Percentiles rank a stretch among this genome's conserved stretches.
These are phyloP conservation scores for Aegilops speltoides DNA, from an alignment of 176 grass and related monocot genomes.

Conservation along the genomic window DNA sequence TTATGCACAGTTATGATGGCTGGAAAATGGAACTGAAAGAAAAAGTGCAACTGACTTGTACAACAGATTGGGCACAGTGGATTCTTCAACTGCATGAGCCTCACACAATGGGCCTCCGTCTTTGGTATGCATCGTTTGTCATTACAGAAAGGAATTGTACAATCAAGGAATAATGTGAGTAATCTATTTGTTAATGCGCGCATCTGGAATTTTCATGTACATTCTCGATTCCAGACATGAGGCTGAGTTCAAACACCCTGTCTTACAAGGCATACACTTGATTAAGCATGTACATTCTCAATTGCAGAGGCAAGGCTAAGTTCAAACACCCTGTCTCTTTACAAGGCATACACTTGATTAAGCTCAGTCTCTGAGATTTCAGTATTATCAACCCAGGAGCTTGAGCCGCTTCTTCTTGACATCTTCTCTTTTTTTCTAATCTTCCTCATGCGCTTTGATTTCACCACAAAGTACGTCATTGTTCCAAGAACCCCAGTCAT, in stretches of 20 bases:
- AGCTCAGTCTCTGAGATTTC: conserved; percentile 83
- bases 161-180: conserved; percentile 42
- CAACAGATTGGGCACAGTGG: conserved; percentile 28
- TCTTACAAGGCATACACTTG: conserved; percentile 82
- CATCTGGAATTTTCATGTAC: conserved; percentile 35
- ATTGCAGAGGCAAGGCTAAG: neutral
- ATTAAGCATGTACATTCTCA: conserved; percentile 41
- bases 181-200: conserved; percentile 45
- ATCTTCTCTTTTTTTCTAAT: conserved; percentile 87
- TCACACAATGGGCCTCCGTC: conserved; percentile 11
- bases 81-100: conserved; percentile 31
- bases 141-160: conserved; percentile 30
- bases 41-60: conserved; percentile 38
- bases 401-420: conserved; percentile 79
- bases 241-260: conserved; percentile 20
- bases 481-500: conserved; percentile 91
- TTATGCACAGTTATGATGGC: too few relatives aligned
- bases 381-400: conserved; percentile 78
- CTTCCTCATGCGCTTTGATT: conserved; percentile 71
- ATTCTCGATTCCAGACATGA: conserved; percentile 21
- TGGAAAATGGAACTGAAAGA: neutral
- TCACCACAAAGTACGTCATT: conserved; percentile 96
- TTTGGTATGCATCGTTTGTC: conserved; percentile 27
- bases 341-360: conserved; percentile 90
- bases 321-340: conserved; percentile 37